phyloP scores from a whole-genome alignment of 805 yeast species.

The Hanseniaspora vineae region DNA sequence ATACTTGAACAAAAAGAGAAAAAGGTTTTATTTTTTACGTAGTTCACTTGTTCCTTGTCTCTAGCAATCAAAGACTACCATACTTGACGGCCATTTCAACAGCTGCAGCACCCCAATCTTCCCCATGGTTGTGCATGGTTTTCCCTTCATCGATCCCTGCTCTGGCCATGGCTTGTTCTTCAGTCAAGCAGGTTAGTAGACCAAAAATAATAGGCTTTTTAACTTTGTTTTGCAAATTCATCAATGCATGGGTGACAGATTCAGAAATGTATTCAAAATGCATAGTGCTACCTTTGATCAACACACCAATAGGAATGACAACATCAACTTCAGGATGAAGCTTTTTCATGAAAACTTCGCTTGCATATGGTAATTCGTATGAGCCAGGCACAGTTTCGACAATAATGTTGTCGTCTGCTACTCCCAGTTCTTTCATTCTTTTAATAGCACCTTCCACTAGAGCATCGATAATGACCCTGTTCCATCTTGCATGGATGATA shows the following conservation, averaged over 20 bases:
- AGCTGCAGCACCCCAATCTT: constrained; percentile 98
- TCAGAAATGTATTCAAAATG: constrained; percentile 97
- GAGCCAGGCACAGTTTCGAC: constrained; percentile 90
- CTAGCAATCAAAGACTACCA: neutral
- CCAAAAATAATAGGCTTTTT: constrained; percentile 84
- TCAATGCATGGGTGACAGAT: constrained; percentile 69
- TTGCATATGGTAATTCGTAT: constrained; percentile 81
- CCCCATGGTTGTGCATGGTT: constrained; percentile 85
- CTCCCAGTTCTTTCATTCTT: constrained; percentile 52
- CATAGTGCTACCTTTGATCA: constrained; percentile 95
- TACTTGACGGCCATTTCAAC: constrained; percentile 75
- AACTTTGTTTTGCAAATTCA: constrained; percentile 63
- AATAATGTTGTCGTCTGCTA: constrained; percentile 59
- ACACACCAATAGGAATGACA: constrained; percentile 83
- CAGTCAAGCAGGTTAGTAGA: constrained; percentile 82
- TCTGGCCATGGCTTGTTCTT: constrained; percentile 84
- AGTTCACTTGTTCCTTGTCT: constrained; percentile 1
- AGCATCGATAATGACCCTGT: constrained; percentile 58
- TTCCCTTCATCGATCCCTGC: constrained; percentile 68
- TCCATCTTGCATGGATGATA: constrained; percentile 96
- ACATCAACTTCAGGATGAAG: constrained; percentile 53
- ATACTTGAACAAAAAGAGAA: constrained; percentile 2
- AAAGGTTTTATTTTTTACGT: too few species aligned
- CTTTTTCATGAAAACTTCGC: constrained; percentile 29
- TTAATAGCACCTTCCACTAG: constrained; percentile 66